These are phyloP conservation scores for Paxillus ammoniavirescens DNA, from an alignment of 768 basidiomycete species.

Conservation along the genomic window DNA sequence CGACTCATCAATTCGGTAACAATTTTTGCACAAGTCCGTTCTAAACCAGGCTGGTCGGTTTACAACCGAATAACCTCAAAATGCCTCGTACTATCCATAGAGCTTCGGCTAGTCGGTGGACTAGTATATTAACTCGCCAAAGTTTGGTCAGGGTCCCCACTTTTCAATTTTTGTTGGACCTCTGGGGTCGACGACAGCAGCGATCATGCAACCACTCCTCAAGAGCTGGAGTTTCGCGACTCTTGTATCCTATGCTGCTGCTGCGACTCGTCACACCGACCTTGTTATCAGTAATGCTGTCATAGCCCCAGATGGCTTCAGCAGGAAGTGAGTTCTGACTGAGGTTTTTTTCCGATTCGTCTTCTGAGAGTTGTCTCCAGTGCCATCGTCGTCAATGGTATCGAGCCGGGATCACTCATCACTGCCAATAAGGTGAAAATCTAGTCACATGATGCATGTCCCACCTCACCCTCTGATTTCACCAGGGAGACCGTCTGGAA, in stretches of 20 bases:
- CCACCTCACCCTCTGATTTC: neutral
- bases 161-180: neutral
- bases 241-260: slow-evolving; percentile 7
- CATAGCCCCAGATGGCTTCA: slow-evolving; percentile 45
- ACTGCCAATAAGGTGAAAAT: slow-evolving; percentile 35
- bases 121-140: neutral
- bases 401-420: slow-evolving; percentile 40
- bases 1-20: too few relatives aligned
- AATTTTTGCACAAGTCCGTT: too few relatives aligned
- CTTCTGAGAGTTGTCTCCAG: slow-evolving; percentile 12
- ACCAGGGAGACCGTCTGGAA: slow-evolving; percentile 38
- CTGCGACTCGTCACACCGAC: slow-evolving; percentile 17
- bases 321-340: slow-evolving; percentile 22
- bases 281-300: slow-evolving; percentile 38
- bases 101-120: neutral
- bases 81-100: neutral
- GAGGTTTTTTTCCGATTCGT: neutral
- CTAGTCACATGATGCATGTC: neutral
- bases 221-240: slow-evolving; percentile 6
- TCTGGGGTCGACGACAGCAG: neutral
- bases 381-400: slow-evolving; percentile 41
- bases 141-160: neutral
- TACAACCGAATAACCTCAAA: neutral
- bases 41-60: neutral
- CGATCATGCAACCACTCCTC: slow-evolving; percentile 12